These are phyloP conservation scores for Pholiota conissans DNA, from an alignment of 768 basidiomycete species.

Conservation along the genomic window DNA sequence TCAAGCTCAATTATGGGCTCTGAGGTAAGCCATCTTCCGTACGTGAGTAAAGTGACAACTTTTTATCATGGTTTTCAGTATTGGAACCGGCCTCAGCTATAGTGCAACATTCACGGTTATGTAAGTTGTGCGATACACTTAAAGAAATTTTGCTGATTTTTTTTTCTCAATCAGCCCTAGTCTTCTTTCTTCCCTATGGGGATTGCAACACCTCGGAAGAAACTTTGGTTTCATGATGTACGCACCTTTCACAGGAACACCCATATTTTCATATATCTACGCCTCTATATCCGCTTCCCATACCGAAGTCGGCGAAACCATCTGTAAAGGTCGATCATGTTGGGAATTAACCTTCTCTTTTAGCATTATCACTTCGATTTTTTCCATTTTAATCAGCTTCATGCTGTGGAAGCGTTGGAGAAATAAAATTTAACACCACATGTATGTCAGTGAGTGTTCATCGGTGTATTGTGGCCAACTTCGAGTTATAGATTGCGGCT, in stretches of 20 bases:
- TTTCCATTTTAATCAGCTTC: slow-evolving; percentile 44
- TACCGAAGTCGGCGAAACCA: slow-evolving; percentile 31
- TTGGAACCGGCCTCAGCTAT: slow-evolving; percentile 69
- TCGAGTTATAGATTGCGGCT: too few relatives aligned
- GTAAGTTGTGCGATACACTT: slow-evolving; percentile 39
- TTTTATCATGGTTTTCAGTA: slow-evolving; percentile 33
- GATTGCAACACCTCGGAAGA: slow-evolving; percentile 63
- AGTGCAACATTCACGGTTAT: slow-evolving; percentile 70
- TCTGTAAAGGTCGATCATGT: slow-evolving; percentile 61
- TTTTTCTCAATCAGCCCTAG: slow-evolving; percentile 50
- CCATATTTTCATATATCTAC: slow-evolving; percentile 77
- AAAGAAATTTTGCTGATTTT: not conserved
- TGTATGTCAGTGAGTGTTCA: not conserved
- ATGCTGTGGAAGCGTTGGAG: slow-evolving; percentile 68
- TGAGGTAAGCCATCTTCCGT: slow-evolving; percentile 49
- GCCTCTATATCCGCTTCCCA: slow-evolving; percentile 64
- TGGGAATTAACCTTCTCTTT: slow-evolving; percentile 70
- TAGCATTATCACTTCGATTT: slow-evolving; percentile 37
- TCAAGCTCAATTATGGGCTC: slow-evolving; percentile 60
- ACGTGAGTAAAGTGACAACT: not conserved
- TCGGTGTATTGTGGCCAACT: too few relatives aligned
- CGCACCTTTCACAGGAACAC: slow-evolving; percentile 74
- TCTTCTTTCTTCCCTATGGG: slow-evolving; percentile 73
- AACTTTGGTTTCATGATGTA: slow-evolving; percentile 79
- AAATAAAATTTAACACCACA: slow-evolving; percentile 36